A percentile compares a stretch with the other conserved stretches of the same genome.
These are phyloP conservation scores for Linum tenue DNA, from an alignment of 345 rosid genomes.

Conservation along the genomic window DNA sequence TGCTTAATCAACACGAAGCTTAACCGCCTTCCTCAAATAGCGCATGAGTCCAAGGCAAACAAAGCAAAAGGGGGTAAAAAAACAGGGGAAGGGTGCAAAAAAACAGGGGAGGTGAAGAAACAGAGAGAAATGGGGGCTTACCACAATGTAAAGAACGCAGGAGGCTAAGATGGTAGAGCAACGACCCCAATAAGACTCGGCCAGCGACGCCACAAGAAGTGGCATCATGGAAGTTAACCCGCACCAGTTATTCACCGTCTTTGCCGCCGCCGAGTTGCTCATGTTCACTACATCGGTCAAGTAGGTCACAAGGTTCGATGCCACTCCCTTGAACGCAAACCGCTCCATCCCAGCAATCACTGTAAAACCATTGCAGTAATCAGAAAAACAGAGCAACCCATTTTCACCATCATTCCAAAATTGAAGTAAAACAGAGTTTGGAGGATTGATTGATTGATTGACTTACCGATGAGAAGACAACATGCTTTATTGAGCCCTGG, in stretches of 20 bases:
- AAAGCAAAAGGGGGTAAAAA: neutral
- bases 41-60: neutral
- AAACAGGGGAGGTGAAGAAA: neutral
- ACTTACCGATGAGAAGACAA: slow-evolving; percentile 63
- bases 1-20: too few relatives aligned
- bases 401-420: neutral
- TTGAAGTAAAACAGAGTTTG: neutral
- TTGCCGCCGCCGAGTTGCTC: slow-evolving; percentile 86
- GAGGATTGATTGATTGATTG: neutral
- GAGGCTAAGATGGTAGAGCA: slow-evolving; percentile 63
- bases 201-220: slow-evolving; percentile 69
- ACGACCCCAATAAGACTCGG: slow-evolving; percentile 75
- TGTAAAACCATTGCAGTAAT: slow-evolving; percentile 2
- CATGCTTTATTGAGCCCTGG: slow-evolving; percentile 53
- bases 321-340: slow-evolving; percentile 93
- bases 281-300: slow-evolving; percentile 69
- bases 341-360: slow-evolving; percentile 86
- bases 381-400: neutral
- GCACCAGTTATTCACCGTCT: slow-evolving; percentile 75
- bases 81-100: neutral
- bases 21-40: too few relatives aligned
- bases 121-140: slow-evolving; percentile 14
- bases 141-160: slow-evolving; percentile 67
- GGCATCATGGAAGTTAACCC: slow-evolving; percentile 86
- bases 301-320: slow-evolving; percentile 81